Evolutionary conservation across 305 asterid species (phyloP), one percentile per base, ranked within the genome.

Genomic region (Rubia balearica): DNA sequence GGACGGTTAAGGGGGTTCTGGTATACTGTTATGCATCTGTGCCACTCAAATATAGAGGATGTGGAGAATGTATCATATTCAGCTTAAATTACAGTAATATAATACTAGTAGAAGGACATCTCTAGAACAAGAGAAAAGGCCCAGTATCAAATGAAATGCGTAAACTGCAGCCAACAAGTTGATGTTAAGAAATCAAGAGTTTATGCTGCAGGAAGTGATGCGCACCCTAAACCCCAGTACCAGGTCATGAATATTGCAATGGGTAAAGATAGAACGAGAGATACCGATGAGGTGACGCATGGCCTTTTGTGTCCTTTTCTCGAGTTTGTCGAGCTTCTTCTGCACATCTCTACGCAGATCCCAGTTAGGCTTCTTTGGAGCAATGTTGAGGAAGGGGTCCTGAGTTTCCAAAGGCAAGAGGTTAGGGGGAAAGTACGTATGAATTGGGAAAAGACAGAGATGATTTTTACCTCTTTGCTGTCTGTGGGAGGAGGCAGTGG

Each of bases 291-390:
- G 92, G 78, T 68, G 74, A 72, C 81, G 30, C 84, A 88, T 82
- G 45, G 97, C 89, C 82, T 91, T 90, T 70, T 89, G 97, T 65
- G 99, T 89, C 68, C 97, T 88, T 60, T 84, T 87, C 70, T 91
- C 99, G 55, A 91, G 91, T 85, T 94, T 89, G 77, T 91, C 98
- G 42, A 94, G 93, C 79, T 83, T 90, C 84, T 88, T 94, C 76
- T 91, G 99, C 71, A 91, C 95, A 83, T 94, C 97, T 82, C 97
- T 85, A 61, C 95, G 76, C 74, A 94, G 86, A 75, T 94, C 99
- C 99, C 99, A 91, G 76, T 94, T 94, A 13, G 98, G 97, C 76
- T 94, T 94, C 81, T 94, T 94, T 16, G 99, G 99, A 68, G 95
- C 99, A 78, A 94, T 91, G 81, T 89, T 90, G 38, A 94, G 83